phyloP scores from a whole-genome alignment of 2,329 filamentous ascomycete species.

The Hypoxylon sp. region DNA sequence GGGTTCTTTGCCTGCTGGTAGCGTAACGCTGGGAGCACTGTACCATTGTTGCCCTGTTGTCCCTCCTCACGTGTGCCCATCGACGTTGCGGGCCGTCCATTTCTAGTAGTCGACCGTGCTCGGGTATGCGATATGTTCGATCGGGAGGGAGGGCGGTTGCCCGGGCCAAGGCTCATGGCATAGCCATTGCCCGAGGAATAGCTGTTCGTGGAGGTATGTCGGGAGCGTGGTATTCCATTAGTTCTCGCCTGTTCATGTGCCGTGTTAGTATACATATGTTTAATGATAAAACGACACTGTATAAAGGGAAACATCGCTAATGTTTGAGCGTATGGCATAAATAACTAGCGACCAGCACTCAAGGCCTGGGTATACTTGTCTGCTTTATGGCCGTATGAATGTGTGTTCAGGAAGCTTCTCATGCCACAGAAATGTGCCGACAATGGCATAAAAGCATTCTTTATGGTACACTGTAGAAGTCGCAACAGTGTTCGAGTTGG shows the following conservation, averaged over 20 bases:
- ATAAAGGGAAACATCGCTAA: constrained; percentile 21
- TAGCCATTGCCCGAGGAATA: constrained; percentile 56
- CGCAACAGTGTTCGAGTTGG: constrained; percentile 3
- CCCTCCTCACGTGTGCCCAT: constrained; percentile 50
- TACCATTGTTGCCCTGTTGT: constrained; percentile 58
- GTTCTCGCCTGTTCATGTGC: constrained; percentile 36
- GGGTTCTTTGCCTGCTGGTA: constrained; percentile 30
- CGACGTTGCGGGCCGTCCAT: constrained; percentile 52
- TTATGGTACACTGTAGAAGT: background rate
- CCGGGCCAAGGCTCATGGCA: constrained; percentile 56
- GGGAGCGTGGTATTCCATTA: constrained; percentile 27
- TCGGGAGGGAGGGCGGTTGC: constrained; percentile 54
- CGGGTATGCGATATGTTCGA: constrained; percentile 48
- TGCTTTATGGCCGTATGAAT: constrained; percentile 2
- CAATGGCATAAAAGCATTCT: background rate
- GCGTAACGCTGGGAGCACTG: constrained; percentile 48
- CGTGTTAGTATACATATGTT: constrained; percentile 40
- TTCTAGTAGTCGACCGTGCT: constrained; percentile 51
- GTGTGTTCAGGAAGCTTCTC: constrained; percentile 22
- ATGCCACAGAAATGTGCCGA: constrained; percentile 1
- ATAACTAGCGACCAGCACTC: background rate
- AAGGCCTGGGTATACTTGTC: background rate
- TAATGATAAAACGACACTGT: constrained; percentile 2
- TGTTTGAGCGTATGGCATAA: background rate
- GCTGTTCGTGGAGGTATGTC: constrained; percentile 54